These are phyloP conservation scores for Vigna angularis DNA, from an alignment of 306 rosid genomes.

Conservation along the genomic window DNA sequence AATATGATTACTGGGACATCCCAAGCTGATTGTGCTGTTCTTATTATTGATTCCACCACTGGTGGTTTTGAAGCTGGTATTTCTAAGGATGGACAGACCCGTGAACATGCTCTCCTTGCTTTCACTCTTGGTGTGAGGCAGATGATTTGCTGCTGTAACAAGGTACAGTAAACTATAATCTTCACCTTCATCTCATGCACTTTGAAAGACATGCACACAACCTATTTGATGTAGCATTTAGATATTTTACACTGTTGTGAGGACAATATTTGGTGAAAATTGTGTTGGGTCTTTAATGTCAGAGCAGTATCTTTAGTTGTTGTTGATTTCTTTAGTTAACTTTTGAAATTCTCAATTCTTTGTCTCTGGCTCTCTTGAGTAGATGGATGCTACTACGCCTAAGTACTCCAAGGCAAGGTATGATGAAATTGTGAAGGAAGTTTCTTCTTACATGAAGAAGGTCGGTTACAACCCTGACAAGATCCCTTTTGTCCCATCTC, in stretches of 20 bases:
- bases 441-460: constrained; percentile 90
- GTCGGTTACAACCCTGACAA: constrained; percentile 92
- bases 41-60: constrained; percentile 88
- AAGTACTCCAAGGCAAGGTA: constrained; percentile 89
- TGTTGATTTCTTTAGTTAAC: no score
- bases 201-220: no score
- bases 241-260: no score
- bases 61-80: constrained; percentile 98
- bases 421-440: constrained; percentile 94
- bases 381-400: constrained; percentile 97
- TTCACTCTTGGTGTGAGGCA: constrained; percentile 95
- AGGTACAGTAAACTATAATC: constrained; percentile 42
- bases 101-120: constrained; percentile 94
- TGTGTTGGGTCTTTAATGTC: no score
- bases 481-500: constrained; percentile 91
- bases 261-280: no score
- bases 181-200: no score
- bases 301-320: no score
- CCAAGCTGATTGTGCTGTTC: constrained; percentile 93
- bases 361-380: not conserved
- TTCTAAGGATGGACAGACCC: constrained; percentile 97
- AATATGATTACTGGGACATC: constrained; percentile 96
- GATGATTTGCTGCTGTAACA: constrained; percentile 95
- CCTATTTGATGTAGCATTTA: no score
- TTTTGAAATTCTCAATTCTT: no score